Base-by-base conservation (phyloP, 257 asterid genomes). In the Nicotiana tomentosiformis region DNA sequence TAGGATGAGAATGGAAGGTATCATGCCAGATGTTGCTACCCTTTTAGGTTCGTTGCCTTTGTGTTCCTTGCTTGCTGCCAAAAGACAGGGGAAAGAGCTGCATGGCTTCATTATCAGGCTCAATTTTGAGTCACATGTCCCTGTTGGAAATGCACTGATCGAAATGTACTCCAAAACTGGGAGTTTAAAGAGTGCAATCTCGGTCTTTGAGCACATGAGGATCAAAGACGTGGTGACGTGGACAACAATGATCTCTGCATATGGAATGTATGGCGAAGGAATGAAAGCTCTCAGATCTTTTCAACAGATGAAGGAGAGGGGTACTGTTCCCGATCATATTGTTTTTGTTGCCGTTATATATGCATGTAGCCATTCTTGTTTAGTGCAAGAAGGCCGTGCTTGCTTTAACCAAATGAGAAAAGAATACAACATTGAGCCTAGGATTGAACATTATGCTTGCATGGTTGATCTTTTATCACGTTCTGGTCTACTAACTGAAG, bases 221-320 rank as follows among this genome's bases (percentile, higher is more conserved):
- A 84, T 69, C 60, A 90, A 86, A 85, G 97, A 95, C 83, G 61
- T 95, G 53, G 92, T 93, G 84, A 89, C 98, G 12, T 95, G 96
- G 95, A 93, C 98, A 5, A 74, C 94, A 5, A 84, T 93, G 86
- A 95, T 95, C 53, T 84, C 91, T 61, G 88, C 95, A 78, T 95
- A 91, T 82, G 98, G 98, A 82, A 92, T 91, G 98, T 88, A 89
- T 80, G 98, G 98, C 57, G 93, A 93, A 89, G 97, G 98, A 86
- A 86, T 76, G 83, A 88, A 88, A 87, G 95, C 98, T 70, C 86
- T 95, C 65, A 87, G 86, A 82, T 88, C 91, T 83, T 95, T 92
- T 77, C 87, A 88, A 49, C 87, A 82, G 77, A 90, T 93, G 98
- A 90, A 88, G 90, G 83, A 83, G 72, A 66, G 77, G 14, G 93